Conservation (phyloP, 2,329 filamentous ascomycete genomes). For the Trichoderma aggressivum region DNA sequence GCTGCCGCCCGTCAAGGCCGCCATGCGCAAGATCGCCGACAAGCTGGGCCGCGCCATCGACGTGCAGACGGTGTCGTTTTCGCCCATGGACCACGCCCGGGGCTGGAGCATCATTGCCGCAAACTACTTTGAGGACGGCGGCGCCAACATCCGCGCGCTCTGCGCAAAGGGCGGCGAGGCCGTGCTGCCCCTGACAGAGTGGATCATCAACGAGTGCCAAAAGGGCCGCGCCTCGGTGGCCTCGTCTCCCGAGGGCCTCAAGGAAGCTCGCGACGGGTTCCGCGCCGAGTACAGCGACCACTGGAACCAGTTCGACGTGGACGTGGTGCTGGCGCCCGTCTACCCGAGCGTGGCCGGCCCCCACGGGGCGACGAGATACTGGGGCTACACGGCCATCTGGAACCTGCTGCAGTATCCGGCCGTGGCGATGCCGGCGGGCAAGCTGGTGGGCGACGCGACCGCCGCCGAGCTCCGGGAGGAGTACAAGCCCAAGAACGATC, state of each 20-base stretch:
- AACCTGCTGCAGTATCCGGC: constrained; percentile 16
- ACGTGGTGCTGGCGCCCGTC: neutral
- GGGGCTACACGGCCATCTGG: constrained; percentile 16
- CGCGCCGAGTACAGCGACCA: constrained; percentile 71
- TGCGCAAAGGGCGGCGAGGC: constrained; percentile 75
- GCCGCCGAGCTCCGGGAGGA: neutral
- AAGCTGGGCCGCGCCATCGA: constrained; percentile 85
- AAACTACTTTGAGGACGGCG: constrained; percentile 86
- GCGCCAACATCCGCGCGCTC: constrained; percentile 69
- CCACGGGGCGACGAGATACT: constrained; percentile 9
- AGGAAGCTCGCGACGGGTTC: constrained; percentile 84
- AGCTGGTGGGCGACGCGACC: neutral
- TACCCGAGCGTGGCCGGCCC: constrained; percentile 11
- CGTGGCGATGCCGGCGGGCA: neutral
- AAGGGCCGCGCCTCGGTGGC: constrained; percentile 36
- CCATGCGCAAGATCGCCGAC: constrained; percentile 93
- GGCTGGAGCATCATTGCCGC: constrained; percentile 96
- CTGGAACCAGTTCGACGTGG: constrained; percentile 38
- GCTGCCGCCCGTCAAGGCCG: constrained; percentile 79
- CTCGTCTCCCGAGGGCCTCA: constrained; percentile 85
- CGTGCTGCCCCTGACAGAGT: constrained; percentile 39
- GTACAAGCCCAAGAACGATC: constrained; percentile 9
- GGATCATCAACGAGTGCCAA: constrained; percentile 18
- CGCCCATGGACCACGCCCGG: constrained; percentile 45
- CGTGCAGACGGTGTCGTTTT: constrained; percentile 69